Evolutionary conservation across 345 rosid genomes (phyloP).

Genomic region (Diplotaxis tenuifolia): DNA sequence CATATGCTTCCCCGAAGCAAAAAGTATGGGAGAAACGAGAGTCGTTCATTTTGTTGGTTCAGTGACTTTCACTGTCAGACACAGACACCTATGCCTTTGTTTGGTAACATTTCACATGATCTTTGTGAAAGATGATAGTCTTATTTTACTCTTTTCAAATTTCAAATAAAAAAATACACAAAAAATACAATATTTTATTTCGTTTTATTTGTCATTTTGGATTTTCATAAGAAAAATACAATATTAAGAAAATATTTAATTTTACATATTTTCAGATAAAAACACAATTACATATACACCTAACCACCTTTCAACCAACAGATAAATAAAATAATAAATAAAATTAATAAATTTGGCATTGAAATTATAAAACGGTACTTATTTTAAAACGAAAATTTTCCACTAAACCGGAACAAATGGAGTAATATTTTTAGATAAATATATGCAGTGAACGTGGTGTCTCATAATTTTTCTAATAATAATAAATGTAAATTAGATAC

Average conservation of each 20-base stretch:
- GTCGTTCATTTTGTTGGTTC: constrained; percentile 29
- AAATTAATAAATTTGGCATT: too few relatives aligned
- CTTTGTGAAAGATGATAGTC: neutral
- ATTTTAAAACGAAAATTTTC: too few relatives aligned
- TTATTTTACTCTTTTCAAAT: neutral
- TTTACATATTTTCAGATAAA: too few relatives aligned
- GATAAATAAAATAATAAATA: too few relatives aligned
- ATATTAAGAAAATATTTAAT: too few relatives aligned
- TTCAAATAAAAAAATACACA: neutral
- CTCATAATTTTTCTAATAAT: neutral
- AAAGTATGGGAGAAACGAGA: constrained; percentile 27
- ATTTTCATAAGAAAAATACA: too few relatives aligned
- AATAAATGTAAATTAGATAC: neutral
- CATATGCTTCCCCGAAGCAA: constrained; percentile 22
- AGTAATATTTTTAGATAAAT: neutral
- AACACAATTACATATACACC: too few relatives aligned
- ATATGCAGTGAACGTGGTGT: neutral
- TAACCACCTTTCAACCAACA: too few relatives aligned
- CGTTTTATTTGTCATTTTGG: too few relatives aligned
- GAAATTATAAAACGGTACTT: too few relatives aligned
- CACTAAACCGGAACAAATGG: too few relatives aligned
- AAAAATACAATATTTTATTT: neutral
- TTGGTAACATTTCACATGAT: constrained; percentile 28
- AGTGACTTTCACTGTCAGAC: constrained; percentile 27
- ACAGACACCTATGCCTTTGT: constrained; percentile 18